Conservation (phyloP, 2,329 filamentous ascomycete genomes). For the Nemania diffusa region DNA sequence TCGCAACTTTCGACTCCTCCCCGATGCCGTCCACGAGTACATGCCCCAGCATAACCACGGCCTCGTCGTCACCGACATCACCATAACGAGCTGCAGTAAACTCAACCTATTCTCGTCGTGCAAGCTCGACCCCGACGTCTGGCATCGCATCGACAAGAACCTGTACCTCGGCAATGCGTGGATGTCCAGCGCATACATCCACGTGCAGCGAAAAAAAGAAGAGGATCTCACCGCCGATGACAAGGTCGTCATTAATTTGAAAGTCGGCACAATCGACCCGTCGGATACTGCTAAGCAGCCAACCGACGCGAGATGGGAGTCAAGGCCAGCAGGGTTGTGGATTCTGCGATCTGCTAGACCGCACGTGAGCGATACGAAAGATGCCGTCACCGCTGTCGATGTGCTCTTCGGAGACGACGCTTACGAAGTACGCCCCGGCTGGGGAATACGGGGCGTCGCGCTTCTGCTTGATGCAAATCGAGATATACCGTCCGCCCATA, state of each 20-base stretch:
- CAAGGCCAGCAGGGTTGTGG: constrained; percentile 81
- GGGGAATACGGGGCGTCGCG: constrained; percentile 80
- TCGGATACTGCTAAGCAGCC: constrained; percentile 64
- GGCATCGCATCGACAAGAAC: constrained; percentile 91
- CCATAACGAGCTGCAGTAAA: constrained; percentile 78
- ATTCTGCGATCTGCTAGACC: constrained; percentile 77
- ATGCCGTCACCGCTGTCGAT: constrained; percentile 82
- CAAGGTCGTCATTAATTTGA: constrained; percentile 81
- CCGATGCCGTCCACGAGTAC: constrained; percentile 85
- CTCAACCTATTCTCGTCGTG: constrained; percentile 81
- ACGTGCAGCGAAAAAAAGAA: constrained; percentile 85
- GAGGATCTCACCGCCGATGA: constrained; percentile 80
- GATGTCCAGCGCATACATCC: constrained; percentile 81
- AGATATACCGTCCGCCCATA: constrained; percentile 73
- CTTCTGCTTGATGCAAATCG: constrained; percentile 74
- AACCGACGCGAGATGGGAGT: constrained; percentile 77
- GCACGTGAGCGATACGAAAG: constrained; percentile 78
- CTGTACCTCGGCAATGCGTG: constrained; percentile 81
- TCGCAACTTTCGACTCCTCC: constrained; percentile 86
- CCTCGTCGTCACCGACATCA: constrained; percentile 86
- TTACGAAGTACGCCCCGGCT: constrained; percentile 86
- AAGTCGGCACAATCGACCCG: constrained; percentile 78
- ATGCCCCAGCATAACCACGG: constrained; percentile 87
- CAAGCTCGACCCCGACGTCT: constrained; percentile 74
- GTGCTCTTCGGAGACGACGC: constrained; percentile 91